Evolutionary conservation across 495 filamentous ascomycete genomes (phyloP).

Genomic region (Elaphomyces granulatus): DNA sequence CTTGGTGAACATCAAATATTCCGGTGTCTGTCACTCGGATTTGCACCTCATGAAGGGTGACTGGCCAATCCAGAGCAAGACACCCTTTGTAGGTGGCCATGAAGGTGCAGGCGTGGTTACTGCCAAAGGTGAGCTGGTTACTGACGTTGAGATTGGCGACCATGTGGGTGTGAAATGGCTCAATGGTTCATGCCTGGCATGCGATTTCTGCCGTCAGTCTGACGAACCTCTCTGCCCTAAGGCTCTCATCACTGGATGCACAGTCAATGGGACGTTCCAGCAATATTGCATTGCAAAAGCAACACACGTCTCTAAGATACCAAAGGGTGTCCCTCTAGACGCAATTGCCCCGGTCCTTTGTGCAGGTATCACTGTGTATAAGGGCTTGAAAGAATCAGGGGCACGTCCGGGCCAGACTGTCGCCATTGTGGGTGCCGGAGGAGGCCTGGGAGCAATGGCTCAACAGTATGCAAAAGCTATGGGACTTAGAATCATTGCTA

Average conservation of each 20-base stretch:
- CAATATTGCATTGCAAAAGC: slow-evolving; percentile 72
- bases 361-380: slow-evolving; percentile 87
- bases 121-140: slow-evolving; percentile 52
- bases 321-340: slow-evolving; percentile 53
- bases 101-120: slow-evolving; percentile 72
- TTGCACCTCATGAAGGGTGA: slow-evolving; percentile 72
- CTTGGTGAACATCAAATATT: slow-evolving; percentile 80
- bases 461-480: slow-evolving; percentile 81
- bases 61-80: slow-evolving; percentile 60
- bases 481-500: slow-evolving; percentile 64
- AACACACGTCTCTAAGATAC: slow-evolving; percentile 57
- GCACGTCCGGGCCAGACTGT: slow-evolving; percentile 61
- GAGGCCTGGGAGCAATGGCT: slow-evolving; percentile 71
- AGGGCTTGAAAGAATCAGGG: slow-evolving; percentile 74
- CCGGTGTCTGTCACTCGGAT: slow-evolving; percentile 83
- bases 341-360: slow-evolving; percentile 67
- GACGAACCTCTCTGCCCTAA: slow-evolving; percentile 52
- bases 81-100: slow-evolving; percentile 73
- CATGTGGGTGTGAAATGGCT: slow-evolving; percentile 70
- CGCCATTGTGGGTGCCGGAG: slow-evolving; percentile 79
- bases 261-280: slow-evolving; percentile 69
- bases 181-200: slow-evolving; percentile 55
- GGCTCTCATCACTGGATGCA: slow-evolving; percentile 54
- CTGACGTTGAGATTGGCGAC: slow-evolving; percentile 53
- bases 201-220: slow-evolving; percentile 50